A percentile compares a stretch with the other conserved stretches of the same genome.
Evolutionary conservation across 2,329 filamentous ascomycete species (phyloP).

Genomic region (Fusarium verrucosum): DNA sequence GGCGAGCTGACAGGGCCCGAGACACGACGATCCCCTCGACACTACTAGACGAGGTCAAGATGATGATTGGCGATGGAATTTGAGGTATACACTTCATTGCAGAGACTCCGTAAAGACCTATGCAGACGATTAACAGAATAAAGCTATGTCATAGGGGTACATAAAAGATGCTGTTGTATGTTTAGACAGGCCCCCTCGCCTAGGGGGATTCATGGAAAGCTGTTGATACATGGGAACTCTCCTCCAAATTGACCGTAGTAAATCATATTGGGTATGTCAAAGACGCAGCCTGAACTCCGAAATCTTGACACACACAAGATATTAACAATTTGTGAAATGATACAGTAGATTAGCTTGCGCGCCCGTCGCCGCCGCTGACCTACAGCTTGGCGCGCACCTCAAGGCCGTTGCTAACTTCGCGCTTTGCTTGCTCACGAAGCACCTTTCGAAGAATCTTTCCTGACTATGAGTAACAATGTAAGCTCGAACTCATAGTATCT

Average conservation of each 20-base stretch:
- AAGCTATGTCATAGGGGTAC: background rate
- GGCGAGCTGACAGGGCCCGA: conserved; percentile 41
- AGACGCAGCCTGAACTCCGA: background rate
- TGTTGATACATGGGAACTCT: background rate
- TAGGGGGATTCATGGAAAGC: background rate
- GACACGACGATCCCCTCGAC: conserved; percentile 38
- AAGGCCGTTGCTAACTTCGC: conserved; percentile 58
- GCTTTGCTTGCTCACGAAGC: conserved; percentile 65
- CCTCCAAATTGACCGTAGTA: background rate
- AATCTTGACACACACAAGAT: conserved; percentile 13
- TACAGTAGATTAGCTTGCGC: conserved; percentile 38
- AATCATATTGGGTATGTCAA: background rate
- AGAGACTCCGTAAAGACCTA: background rate
- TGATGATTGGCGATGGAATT: conserved; percentile 27
- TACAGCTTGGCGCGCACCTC: conserved; percentile 46
- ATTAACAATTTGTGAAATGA: conserved; percentile 28
- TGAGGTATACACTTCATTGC: background rate
- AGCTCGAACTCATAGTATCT: background rate
- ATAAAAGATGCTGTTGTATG: background rate
- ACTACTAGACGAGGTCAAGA: conserved; percentile 42
- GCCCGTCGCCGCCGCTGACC: conserved; percentile 38
- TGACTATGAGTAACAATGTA: conserved; percentile 54
- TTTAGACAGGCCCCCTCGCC: background rate
- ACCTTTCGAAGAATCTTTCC: conserved; percentile 73
- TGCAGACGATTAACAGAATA: background rate